Percentiles rank a stretch among this genome's conserved stretches.
These are phyloP conservation scores for Trichoderma pleuroti DNA, from an alignment of 2,329 filamentous ascomycete genomes.

Conservation along the genomic window DNA sequence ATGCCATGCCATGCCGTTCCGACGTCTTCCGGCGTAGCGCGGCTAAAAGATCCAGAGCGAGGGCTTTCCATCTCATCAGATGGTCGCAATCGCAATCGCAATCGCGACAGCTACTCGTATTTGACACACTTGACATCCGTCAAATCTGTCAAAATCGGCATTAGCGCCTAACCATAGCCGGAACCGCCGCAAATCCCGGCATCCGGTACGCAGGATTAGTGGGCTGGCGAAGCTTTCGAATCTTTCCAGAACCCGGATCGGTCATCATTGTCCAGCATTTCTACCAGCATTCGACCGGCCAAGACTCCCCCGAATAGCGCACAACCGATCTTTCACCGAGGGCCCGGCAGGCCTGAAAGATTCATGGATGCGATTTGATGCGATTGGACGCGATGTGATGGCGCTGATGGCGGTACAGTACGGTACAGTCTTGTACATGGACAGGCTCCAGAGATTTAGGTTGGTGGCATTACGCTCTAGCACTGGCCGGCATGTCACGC, in stretches of 20 bases:
- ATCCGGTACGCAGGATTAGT: not conserved
- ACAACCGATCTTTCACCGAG: conserved; percentile 10
- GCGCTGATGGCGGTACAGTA: not conserved
- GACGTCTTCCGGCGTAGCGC: not conserved
- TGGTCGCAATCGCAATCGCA: not conserved
- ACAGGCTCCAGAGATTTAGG: conserved; percentile 6
- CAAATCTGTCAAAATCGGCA: not conserved
- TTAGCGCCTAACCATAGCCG: not conserved
- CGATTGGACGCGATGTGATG: not conserved
- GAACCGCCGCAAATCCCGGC: conserved; percentile 9
- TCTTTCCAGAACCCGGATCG: not conserved
- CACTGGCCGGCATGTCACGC: not conserved
- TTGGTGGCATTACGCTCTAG: conserved; percentile 10
- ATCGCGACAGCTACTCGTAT: not conserved
- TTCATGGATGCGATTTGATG: not conserved
- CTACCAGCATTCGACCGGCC: not conserved
- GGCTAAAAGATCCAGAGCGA: not conserved
- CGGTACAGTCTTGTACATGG: not conserved
- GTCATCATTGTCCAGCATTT: not conserved
- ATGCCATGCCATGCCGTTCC: not conserved
- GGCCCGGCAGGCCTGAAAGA: not conserved
- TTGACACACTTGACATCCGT: not conserved
- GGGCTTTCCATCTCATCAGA: not conserved
- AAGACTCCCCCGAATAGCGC: not conserved
- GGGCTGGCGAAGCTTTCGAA: not conserved